These are phyloP conservation scores for Paraphoma chrysanthemicola DNA, from an alignment of 2,329 filamentous ascomycete species.

Conservation along the genomic window DNA sequence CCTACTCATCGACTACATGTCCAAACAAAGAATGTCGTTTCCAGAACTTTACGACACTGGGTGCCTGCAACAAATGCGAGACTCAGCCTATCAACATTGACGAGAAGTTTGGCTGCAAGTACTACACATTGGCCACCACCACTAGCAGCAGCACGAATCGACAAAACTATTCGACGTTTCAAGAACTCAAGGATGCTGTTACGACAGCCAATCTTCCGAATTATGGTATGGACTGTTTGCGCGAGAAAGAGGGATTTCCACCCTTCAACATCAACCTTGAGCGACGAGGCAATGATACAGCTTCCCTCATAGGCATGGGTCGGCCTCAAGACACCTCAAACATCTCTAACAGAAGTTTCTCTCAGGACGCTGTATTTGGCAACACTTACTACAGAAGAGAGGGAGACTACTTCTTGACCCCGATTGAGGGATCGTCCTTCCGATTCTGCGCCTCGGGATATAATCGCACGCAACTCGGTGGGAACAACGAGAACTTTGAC, in stretches of 20 bases:
- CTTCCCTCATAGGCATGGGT: background rate
- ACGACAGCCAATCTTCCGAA: background rate
- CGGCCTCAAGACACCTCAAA: background rate
- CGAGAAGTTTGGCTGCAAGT: constrained; percentile 2
- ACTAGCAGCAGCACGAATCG: background rate
- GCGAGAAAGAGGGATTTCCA: background rate
- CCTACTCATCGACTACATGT: background rate
- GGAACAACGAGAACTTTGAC: background rate
- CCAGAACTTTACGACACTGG: constrained; percentile 1
- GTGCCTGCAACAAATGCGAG: background rate
- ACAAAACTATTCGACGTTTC: background rate
- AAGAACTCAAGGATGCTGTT: background rate
- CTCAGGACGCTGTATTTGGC: background rate
- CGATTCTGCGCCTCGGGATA: constrained; percentile 1
- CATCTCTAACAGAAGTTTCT: background rate
- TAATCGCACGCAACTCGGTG: background rate
- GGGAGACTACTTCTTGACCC: background rate
- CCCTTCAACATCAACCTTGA: background rate
- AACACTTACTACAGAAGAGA: background rate
- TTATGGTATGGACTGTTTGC: constrained; percentile 2
- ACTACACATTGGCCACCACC: background rate
- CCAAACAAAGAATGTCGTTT: background rate
- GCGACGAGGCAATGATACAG: background rate
- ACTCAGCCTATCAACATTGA: background rate
- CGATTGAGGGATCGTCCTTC: background rate